A percentile compares a stretch with the other conserved stretches of the same genome.
Evolutionary conservation across 2,329 filamentous ascomycete genomes (phyloP).

Genomic region (Stachybotrys echinatus): DNA sequence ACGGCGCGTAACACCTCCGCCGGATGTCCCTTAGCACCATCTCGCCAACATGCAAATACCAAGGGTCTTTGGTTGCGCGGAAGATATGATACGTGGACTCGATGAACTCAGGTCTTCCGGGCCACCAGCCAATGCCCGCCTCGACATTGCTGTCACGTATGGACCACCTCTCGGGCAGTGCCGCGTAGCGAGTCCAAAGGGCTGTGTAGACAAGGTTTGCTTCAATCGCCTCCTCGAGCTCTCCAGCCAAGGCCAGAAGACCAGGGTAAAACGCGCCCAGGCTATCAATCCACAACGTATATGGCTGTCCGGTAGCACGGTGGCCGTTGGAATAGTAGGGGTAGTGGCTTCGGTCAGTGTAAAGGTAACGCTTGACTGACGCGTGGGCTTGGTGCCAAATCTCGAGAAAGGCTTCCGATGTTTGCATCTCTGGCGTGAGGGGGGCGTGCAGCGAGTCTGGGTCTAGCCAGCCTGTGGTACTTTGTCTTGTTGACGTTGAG

Average conservation of each 20-base stretch:
- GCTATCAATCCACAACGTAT: slow-evolving; percentile 94
- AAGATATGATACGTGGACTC: slow-evolving; percentile 98
- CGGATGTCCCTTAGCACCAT: slow-evolving; percentile 91
- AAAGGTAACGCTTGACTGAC: slow-evolving; percentile 87
- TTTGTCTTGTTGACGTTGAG: slow-evolving; percentile 32
- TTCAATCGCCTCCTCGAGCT: slow-evolving; percentile 85
- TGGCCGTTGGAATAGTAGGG: slow-evolving; percentile 93
- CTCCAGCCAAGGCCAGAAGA: slow-evolving; percentile 76
- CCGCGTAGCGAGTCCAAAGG: slow-evolving; percentile 91
- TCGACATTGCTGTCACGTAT: slow-evolving; percentile 79
- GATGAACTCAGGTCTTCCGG: slow-evolving; percentile 90
- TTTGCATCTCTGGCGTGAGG: slow-evolving; percentile 60
- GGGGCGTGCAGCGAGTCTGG: slow-evolving; percentile 59
- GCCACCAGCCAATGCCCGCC: slow-evolving; percentile 88
- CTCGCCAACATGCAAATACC: slow-evolving; percentile 93
- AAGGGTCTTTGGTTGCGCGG: slow-evolving; percentile 85
- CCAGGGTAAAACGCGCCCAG: slow-evolving; percentile 94
- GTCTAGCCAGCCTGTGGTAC: slow-evolving; percentile 47
- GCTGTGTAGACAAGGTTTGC: slow-evolving; percentile 88
- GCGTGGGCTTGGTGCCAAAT: slow-evolving; percentile 83
- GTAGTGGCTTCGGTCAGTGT: slow-evolving; percentile 69
- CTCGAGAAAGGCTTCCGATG: slow-evolving; percentile 70
- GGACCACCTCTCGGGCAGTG: slow-evolving; percentile 91
- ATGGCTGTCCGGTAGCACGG: slow-evolving; percentile 77
- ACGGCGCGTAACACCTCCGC: slow-evolving; percentile 80